These are phyloP conservation scores for Picea abies DNA, from an alignment of 83 land plant species.

Conservation along the genomic window DNA sequence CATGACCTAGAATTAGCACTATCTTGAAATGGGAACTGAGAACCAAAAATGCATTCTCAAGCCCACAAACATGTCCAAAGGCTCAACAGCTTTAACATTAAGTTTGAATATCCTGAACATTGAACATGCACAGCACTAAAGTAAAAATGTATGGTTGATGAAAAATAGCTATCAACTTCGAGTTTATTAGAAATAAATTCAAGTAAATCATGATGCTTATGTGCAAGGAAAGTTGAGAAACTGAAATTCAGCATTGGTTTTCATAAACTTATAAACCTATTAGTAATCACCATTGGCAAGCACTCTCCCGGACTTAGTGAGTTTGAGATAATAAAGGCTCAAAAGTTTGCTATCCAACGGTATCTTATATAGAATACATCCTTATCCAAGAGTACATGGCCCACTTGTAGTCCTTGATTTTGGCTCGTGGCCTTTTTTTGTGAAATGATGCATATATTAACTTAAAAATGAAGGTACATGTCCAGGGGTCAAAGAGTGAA, in stretches of 20 bases:
- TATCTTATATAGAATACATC: not conserved
- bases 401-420: not conserved
- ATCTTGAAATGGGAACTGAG: not conserved
- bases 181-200: not conserved
- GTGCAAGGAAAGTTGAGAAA: not conserved
- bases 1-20: slow-evolving; percentile 3
- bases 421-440: not conserved
- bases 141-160: not conserved
- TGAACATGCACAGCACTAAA: not conserved
- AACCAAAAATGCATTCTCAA: not conserved
- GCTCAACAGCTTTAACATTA: not conserved
- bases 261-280: not conserved
- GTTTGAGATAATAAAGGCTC: not conserved
- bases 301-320: not conserved
- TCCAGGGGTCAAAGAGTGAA: too few species aligned
- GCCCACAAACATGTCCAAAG: not conserved
- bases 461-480: too few species aligned
- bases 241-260: not conserved
- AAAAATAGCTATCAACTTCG: not conserved
- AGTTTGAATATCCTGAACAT: not conserved
- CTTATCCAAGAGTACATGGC: not conserved
- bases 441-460: too few species aligned
- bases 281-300: not conserved
- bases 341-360: not conserved
- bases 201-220: not conserved